Evolutionary conservation across 441 rosid species (phyloP).

Genomic region (Pelargonium exstipulatum): DNA sequence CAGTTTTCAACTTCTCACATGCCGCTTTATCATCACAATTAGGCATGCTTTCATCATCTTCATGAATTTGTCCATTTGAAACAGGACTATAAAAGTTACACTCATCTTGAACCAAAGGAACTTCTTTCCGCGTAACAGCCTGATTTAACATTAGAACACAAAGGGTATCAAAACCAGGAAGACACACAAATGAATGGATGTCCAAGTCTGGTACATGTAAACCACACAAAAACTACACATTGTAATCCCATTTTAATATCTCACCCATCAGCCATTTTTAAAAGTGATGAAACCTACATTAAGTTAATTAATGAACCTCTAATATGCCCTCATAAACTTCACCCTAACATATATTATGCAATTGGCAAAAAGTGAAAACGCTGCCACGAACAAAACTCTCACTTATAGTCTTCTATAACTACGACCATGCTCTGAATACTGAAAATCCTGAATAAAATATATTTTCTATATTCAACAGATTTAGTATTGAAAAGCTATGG

Average conservation of each 20-base stretch:
- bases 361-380: neutral
- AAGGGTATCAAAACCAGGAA: slow-evolving; percentile 9
- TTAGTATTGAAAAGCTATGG: neutral
- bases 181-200: neutral
- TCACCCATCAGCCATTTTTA: neutral
- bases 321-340: slow-evolving; percentile 3
- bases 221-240: neutral
- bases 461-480: neutral
- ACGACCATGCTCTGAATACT: neutral
- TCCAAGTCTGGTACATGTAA: too few species aligned
- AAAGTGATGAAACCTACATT: neutral
- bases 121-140: slow-evolving; percentile 27
- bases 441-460: neutral
- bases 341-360: neutral
- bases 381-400: neutral
- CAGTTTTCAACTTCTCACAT: slow-evolving; percentile 29
- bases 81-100: slow-evolving; percentile 22
- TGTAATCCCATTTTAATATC: neutral
- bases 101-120: slow-evolving; percentile 19
- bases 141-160: slow-evolving; percentile 23
- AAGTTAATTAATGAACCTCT: neutral
- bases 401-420: neutral
- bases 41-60: slow-evolving; percentile 26
- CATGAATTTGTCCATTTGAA: slow-evolving; percentile 28
- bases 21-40: slow-evolving; percentile 24